Evolutionary conservation across 2,329 filamentous ascomycete species (phyloP), one percentile per base, ranked within the genome.

Genomic region (Nothophoma quercina): DNA sequence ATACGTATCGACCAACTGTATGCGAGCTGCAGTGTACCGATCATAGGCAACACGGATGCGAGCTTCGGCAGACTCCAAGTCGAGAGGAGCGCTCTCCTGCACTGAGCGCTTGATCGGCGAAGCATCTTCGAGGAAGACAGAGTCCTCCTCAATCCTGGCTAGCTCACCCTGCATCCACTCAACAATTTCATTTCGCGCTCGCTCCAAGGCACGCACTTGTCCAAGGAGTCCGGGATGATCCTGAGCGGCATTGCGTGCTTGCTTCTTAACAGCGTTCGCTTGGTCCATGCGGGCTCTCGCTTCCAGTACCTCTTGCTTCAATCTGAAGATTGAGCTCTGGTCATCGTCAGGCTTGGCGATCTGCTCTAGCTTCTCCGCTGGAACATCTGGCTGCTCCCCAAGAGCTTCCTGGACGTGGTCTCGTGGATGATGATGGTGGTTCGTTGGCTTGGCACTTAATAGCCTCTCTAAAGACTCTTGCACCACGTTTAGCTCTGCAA

Each of bases 101-200:
- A 33, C 36, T 40, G 56, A 39, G 10, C 63, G 64, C 35, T 73
- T 72, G 38, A 70, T 54, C 2, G 70, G 70, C 2, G 68, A 72
- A 8, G 65, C 62, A 52, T 72, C 65, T 42, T 74, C 71, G 5
- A 71, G 58, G 9, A 71, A 67, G 1, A 69, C 61, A 2, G 65
- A 70, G 18, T 75, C 71, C 55, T 75, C 73, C 28, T 70, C 67
- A 54, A 77, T 59, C 56, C 75, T 77, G 15, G 76, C 71, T 36
- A 83, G 60, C 34, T 80, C 79, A 32, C 75, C 73, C 59, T 83
- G 80, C 6, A 83, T 74, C 81, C 81, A 83, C 35, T 76, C 70
- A 5, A 82, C 74, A 34, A 83, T 67, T 52, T 81, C 79, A 51
- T 81, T 74, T 35, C 79, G 74, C 10, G 78, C 80, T 29, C 68